Percentiles rank a stretch among this genome's conserved stretches.
phyloP scores from a whole-genome alignment of 306 rosid species.

The Hippophae gyantsensis region DNA sequence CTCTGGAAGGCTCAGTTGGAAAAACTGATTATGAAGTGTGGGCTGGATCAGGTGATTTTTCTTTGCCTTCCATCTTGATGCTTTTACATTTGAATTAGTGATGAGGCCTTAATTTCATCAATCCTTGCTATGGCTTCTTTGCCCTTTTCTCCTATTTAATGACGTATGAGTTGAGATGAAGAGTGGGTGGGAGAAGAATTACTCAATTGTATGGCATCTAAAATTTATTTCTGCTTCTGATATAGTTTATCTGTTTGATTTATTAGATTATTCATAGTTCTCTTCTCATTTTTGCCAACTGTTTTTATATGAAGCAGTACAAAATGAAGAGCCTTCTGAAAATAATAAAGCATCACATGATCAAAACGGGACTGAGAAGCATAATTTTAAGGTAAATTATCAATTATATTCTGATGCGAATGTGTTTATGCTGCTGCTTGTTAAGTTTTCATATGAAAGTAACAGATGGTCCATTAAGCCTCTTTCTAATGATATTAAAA shows the following conservation, averaged over 20 bases:
- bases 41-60: slow-evolving; percentile 54
- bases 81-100: background rate
- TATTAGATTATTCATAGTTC: background rate
- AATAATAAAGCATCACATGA: slow-evolving; percentile 35
- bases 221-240: background rate
- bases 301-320: slow-evolving; percentile 29
- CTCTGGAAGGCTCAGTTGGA: slow-evolving; percentile 38
- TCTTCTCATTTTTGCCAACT: slow-evolving; percentile 13
- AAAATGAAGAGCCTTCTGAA: slow-evolving; percentile 28
- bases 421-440: slow-evolving; percentile 9
- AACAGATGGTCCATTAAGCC: slow-evolving; percentile 1
- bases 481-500: background rate
- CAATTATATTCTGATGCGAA: slow-evolving; percentile 10
- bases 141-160: no score
- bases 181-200: no score
- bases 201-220: no score
- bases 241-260: background rate
- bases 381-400: slow-evolving; percentile 32
- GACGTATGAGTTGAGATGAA: no score
- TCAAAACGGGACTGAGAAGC: slow-evolving; percentile 37
- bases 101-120: background rate
- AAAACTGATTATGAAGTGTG: slow-evolving; percentile 56
- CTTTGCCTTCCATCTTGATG: background rate
- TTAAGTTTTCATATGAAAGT: slow-evolving; percentile 3
- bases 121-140: no score